Conservation (phyloP, 768 basidiomycete genomes). For the Mycena maculata region DNA sequence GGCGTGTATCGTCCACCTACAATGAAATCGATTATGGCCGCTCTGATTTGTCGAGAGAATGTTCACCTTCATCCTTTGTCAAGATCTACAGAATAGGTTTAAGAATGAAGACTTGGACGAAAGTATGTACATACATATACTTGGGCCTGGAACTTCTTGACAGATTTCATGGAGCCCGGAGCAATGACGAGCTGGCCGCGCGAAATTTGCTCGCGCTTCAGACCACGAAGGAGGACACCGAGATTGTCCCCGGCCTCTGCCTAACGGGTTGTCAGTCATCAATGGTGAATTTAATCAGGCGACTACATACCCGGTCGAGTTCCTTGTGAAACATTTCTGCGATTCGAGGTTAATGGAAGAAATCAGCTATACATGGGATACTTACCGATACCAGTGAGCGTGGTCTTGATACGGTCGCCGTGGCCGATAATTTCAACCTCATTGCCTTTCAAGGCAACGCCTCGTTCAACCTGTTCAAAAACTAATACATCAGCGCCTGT, state of each 20-base stretch:
- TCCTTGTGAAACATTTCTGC: slow-evolving; percentile 99
- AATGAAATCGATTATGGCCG: slow-evolving; percentile 31
- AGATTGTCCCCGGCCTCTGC: slow-evolving; percentile 99
- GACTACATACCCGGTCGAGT: slow-evolving; percentile 81
- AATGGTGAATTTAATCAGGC: neutral
- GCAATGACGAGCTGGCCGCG: slow-evolving; percentile 93
- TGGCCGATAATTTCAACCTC: slow-evolving; percentile 95
- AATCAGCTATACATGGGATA: slow-evolving; percentile 17
- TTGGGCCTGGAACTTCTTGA: slow-evolving; percentile 94
- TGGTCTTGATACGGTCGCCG: slow-evolving; percentile 87
- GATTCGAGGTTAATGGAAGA: slow-evolving; percentile 13
- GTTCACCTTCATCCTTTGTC: slow-evolving; percentile 82
- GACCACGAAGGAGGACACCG: slow-evolving; percentile 95
- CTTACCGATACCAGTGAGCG: slow-evolving; percentile 92
- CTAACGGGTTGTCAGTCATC: slow-evolving; percentile 46
- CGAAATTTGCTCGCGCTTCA: slow-evolving; percentile 95
- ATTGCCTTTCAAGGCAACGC: slow-evolving; percentile 87
- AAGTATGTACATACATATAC: slow-evolving; percentile 70
- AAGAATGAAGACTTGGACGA: slow-evolving; percentile 7
- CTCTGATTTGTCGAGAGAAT: slow-evolving; percentile 28
- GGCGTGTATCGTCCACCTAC: slow-evolving; percentile 85
- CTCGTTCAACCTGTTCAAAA: slow-evolving; percentile 83
- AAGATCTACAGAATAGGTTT: slow-evolving; percentile 62
- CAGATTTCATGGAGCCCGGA: slow-evolving; percentile 93
- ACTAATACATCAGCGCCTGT: neutral